Conservation (phyloP, 2,329 filamentous ascomycete species). For the Aureobasidium zeae region DNA sequence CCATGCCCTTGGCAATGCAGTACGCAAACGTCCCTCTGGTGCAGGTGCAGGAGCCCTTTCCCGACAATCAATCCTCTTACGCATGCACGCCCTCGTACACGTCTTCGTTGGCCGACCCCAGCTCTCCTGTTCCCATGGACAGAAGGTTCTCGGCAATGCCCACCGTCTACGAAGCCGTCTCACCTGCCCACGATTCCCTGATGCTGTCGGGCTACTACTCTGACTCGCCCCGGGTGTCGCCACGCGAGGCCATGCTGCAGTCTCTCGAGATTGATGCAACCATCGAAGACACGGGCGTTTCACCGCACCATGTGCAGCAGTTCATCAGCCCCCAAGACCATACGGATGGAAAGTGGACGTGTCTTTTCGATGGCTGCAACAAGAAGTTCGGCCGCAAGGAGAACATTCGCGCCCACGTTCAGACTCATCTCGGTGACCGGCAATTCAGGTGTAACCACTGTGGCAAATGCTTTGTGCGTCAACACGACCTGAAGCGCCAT, state of each 20-base stretch:
- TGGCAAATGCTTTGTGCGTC: constrained; percentile 89
- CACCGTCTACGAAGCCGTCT: constrained; percentile 29
- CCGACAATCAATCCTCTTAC: constrained; percentile 24
- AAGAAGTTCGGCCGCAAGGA: constrained; percentile 95
- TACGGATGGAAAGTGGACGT: constrained; percentile 38
- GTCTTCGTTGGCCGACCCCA: constrained; percentile 38
- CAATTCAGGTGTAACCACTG: constrained; percentile 92
- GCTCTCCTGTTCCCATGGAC: constrained; percentile 34
- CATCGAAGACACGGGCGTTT: constrained; percentile 72
- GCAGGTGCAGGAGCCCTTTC: constrained; percentile 34
- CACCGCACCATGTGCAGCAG: constrained; percentile 58
- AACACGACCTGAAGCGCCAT: constrained; percentile 94
- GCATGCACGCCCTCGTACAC: constrained; percentile 42
- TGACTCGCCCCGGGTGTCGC: constrained; percentile 23
- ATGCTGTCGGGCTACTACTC: constrained; percentile 17
- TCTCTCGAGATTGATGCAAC: constrained; percentile 49
- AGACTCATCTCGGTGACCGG: constrained; percentile 92
- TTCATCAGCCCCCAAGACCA: constrained; percentile 41
- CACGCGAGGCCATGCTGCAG: constrained; percentile 37
- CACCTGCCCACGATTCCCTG: constrained; percentile 17
- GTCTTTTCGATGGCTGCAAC: constrained; percentile 58
- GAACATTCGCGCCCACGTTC: constrained; percentile 97
- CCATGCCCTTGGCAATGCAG: constrained; percentile 30
- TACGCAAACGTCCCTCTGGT: constrained; percentile 44
- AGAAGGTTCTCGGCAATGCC: constrained; percentile 30